These are phyloP conservation scores for Cutaneotrichosporon dermatis DNA, from an alignment of 1,284 basidiomycete species.

Conservation along the genomic window DNA sequence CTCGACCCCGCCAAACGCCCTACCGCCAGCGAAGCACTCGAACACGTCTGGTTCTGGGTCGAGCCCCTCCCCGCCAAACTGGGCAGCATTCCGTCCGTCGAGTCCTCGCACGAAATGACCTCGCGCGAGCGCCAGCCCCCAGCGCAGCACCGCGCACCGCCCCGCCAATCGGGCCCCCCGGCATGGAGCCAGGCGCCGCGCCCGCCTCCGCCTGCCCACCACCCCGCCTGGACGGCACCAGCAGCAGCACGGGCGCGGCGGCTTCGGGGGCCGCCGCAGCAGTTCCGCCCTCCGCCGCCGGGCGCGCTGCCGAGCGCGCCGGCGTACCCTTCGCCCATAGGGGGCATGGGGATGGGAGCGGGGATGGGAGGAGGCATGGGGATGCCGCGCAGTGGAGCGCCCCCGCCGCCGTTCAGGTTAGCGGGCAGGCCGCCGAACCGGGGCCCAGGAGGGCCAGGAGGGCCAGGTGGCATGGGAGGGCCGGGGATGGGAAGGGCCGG, in stretches of 20 bases:
- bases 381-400: not conserved
- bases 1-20: conserved; percentile 55
- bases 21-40: conserved; percentile 53
- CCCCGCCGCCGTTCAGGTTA: conserved; percentile 13
- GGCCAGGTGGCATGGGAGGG: not conserved
- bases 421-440: conserved; percentile 1
- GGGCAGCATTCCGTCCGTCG: conserved; percentile 47
- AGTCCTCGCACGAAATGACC: conserved; percentile 44
- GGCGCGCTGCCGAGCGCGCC: conserved; percentile 1
- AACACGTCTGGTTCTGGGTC: conserved; percentile 63
- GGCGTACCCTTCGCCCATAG: not conserved
- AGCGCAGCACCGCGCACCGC: not conserved
- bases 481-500: not conserved
- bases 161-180: not conserved
- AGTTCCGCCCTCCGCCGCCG: not conserved
- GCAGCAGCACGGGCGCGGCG: no score
- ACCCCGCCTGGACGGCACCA: conserved; percentile 2
- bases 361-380: not conserved
- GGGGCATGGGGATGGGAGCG: not conserved
- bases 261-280: not conserved
- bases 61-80: conserved; percentile 79
- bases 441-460: not conserved
- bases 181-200: conserved; percentile 4
- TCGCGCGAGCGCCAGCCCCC: conserved; percentile 15
- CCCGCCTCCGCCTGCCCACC: not conserved